Evolutionary conservation across 768 basidiomycete genomes (phyloP), one percentile per base, ranked within the genome.

Genomic region (Tricholoma sp.): DNA sequence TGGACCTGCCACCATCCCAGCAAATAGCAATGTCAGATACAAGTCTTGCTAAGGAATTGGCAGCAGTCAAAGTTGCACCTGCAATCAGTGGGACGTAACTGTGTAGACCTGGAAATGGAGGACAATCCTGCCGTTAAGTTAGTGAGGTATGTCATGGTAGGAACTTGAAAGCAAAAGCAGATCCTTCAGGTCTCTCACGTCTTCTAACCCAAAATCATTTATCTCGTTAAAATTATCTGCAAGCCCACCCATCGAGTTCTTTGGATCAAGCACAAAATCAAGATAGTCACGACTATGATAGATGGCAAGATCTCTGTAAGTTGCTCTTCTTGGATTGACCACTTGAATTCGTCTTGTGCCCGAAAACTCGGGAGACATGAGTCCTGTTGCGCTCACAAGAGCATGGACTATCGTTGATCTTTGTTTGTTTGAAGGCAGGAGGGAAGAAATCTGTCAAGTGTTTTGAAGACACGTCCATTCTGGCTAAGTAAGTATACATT

Each of bases 1-100:
- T 67, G 51, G 56, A 84, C 85, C 90, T 79, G 51, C 95, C 95
- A 13, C 95, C 95, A 62, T 95, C 94, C 94, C 95, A 97, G 65
- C 82, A 86, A 42, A 98, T 82, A 0, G 88, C 83, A 29, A 90
- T 70, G 29, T 89, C 79, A 4, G 80, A 78, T 1, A 73, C 44
- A 12, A 74, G 70, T 10, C 79, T 71, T 24, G 76, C 73, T 3
- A 98, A 73, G 5, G 80, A 76, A 8, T 78, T 75, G 3, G 82
- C 88, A 0, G 89, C 94, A 1, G 89, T 85, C 37, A 94, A 73
- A 0, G 91, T 81, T 0, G 89, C 89, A 1, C 94, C 89, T 0
- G 87, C 92, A 1, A 96, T 76, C 4, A 85, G 71, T 4, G 74
- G 74, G 5, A 89, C 83, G 60, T 97, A 97, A 3, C 80, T 76